Evolutionary conservation across 352 stramenopile genomes (phyloP).

Genomic region (Pythium insidiosum): DNA sequence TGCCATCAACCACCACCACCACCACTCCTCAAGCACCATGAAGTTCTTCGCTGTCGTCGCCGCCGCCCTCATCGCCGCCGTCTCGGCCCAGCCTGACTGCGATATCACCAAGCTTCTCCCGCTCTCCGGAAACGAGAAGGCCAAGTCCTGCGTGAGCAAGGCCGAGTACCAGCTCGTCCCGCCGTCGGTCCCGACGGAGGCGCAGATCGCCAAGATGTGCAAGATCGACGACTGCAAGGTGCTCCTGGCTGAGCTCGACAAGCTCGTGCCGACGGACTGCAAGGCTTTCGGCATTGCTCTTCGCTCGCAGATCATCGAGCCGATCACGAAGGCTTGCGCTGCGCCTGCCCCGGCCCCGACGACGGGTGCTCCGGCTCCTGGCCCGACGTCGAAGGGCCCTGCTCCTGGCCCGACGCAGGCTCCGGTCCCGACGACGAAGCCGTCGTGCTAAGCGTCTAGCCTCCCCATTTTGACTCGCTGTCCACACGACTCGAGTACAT

Average conservation of each 20-base stretch:
- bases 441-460: slow-evolving; percentile 4
- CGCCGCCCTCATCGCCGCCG: background rate
- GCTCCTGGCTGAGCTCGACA: slow-evolving; percentile 1
- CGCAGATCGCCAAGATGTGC: slow-evolving; percentile 3
- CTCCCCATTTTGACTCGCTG: background rate
- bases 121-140: slow-evolving; percentile 2
- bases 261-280: background rate
- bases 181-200: background rate
- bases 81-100: background rate
- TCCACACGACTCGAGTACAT: too few species aligned
- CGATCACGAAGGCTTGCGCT: slow-evolving; percentile 1
- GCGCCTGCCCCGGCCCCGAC: too few species aligned
- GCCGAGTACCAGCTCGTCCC: slow-evolving; percentile 2
- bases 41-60: slow-evolving; percentile 1
- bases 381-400: background rate
- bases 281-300: background rate
- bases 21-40: background rate
- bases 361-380: background rate
- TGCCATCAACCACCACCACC: slow-evolving; percentile 1
- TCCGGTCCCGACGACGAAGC: slow-evolving; percentile 1
- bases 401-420: background rate
- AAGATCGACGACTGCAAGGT: slow-evolving; percentile 5
- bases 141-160: background rate
- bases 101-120: slow-evolving; percentile 1
- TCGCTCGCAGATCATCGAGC: background rate